Conservation (phyloP, 169 alveolate species). For the Ichthyophthirius multifiliis region DNA sequence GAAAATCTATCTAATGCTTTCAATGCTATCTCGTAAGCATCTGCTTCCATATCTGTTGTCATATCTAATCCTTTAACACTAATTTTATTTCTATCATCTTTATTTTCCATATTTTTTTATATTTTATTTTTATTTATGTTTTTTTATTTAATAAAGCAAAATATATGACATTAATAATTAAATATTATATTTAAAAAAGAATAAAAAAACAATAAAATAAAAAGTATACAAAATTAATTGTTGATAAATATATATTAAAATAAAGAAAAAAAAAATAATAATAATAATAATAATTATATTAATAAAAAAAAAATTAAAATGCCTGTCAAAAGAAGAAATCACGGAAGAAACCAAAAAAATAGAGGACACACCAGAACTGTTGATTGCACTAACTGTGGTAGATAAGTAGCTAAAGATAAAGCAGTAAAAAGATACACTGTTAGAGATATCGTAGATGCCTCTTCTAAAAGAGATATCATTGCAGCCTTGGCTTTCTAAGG, state of each 20-base stretch:
- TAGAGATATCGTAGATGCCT: conserved; percentile 98
- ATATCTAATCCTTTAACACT: conserved; percentile 59
- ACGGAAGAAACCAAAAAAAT: conserved; percentile 99
- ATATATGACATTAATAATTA: too few species aligned
- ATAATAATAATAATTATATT: neutral
- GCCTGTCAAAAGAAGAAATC: conserved; percentile 99
- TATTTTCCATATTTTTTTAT: neutral
- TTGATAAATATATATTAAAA: conserved; percentile 1
- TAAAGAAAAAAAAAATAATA: neutral
- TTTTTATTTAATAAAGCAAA: too few species aligned
- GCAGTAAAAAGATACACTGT: conserved; percentile 98
- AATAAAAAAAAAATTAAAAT: conserved; percentile 50
- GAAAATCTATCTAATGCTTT: conserved; percentile 59
- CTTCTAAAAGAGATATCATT: conserved; percentile 97
- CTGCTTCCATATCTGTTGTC: conserved; percentile 62
- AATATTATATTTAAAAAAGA: too few species aligned
- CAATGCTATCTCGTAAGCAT: conserved; percentile 66
- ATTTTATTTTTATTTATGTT: neutral
- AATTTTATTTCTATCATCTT: conserved; percentile 51
- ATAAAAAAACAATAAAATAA: too few species aligned
- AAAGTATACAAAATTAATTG: too few species aligned
- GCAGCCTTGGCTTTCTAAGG: conserved; percentile 92
- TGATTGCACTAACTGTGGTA: conserved; percentile 98
- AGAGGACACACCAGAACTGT: conserved; percentile 97
- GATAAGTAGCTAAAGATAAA: conserved; percentile 98